Evolutionary conservation across 1,139 yeast species (phyloP).

Genomic region (Zygotorulaspora mrakii): DNA sequence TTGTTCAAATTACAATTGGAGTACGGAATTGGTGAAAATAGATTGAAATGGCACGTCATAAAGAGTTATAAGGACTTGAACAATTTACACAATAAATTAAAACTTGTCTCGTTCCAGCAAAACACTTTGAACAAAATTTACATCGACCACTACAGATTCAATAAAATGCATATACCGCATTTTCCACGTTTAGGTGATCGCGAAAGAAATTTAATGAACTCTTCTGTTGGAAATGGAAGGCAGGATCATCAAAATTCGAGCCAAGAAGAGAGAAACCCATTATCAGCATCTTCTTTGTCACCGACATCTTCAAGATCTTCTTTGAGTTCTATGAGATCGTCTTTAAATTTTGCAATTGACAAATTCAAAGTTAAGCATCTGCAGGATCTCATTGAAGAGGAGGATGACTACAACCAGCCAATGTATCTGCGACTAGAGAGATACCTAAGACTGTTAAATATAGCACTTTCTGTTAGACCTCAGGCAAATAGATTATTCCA

Average conservation of each 20-base stretch:
- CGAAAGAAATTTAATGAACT: conserved; percentile 7
- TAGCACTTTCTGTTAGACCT: conserved; percentile 62
- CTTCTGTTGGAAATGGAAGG: background rate
- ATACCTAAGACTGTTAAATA: conserved; percentile 61
- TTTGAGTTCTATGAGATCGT: conserved; percentile 16
- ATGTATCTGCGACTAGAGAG: conserved; percentile 45
- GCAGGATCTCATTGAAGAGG: conserved; percentile 32
- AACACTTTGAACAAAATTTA: conserved; percentile 28
- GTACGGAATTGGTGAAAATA: conserved; percentile 80
- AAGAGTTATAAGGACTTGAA: conserved; percentile 70
- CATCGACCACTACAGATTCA: conserved; percentile 26
- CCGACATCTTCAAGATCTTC: conserved; percentile 13
- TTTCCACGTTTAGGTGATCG: conserved; percentile 34
- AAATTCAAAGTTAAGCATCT: conserved; percentile 32
- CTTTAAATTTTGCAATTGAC: conserved; percentile 24
- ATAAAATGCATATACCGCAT: conserved; percentile 30
- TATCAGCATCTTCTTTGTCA: background rate
- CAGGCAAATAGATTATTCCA: conserved; percentile 80
- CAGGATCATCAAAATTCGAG: background rate
- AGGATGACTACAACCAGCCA: conserved; percentile 29
- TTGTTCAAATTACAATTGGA: conserved; percentile 67
- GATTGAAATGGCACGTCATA: conserved; percentile 76
- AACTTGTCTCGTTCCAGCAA: conserved; percentile 46
- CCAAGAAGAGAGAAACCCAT: background rate
- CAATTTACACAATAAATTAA: conserved; percentile 63